Base-by-base conservation (phyloP, 164 flowering plant genomes). In the Vitis cinerea region DNA sequence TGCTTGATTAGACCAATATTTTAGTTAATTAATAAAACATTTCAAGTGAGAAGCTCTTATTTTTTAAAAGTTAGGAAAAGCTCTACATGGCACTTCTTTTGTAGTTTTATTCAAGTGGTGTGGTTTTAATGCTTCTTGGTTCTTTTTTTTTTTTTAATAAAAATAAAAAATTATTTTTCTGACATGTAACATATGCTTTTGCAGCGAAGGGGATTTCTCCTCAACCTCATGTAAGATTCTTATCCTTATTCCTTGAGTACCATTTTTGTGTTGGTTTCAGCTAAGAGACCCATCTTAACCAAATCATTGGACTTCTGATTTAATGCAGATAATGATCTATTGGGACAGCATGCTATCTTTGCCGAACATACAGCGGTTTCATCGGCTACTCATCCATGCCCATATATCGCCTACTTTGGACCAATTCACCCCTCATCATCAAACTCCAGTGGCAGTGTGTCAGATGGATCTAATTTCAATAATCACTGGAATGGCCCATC, bases 331-430 rank as follows among this genome's bases (percentile, higher is more conserved):
- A 92, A 87, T 75, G 97, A 91, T 67, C 78, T 87, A 27, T 61
- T 90, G 71, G 92, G 88, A 44, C 97, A 85, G 57, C 89, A 83
- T 78, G 80, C 90, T 53, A 63, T 88, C 62, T 91, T 85, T 79
- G 80, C 93, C 16, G 97, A 91, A 71, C 92, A 85, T 68, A 69
- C 95, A 60, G 76, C 89, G 9, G 88, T 87, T 37, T 83, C 98
- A 71, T 88, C 98, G 59, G 83, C 86, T 55, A 51, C 78, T 51
- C 97, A 88, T 77, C 86, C 88, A n/a, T 93, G 98, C 80, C 98
- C 98, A 2, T 90, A 88, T 71, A 29, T 90, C 61, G 83, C 91
- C 54, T 86, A 86, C 75, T 74, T 88, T 74, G 88, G 89, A 69
- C 95, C 95, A 13, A 59, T 89, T 62, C 94, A 83, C 66, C 87